These are phyloP conservation scores for Xylaria acuta DNA, from an alignment of 495 filamentous ascomycete genomes.

Conservation along the genomic window DNA sequence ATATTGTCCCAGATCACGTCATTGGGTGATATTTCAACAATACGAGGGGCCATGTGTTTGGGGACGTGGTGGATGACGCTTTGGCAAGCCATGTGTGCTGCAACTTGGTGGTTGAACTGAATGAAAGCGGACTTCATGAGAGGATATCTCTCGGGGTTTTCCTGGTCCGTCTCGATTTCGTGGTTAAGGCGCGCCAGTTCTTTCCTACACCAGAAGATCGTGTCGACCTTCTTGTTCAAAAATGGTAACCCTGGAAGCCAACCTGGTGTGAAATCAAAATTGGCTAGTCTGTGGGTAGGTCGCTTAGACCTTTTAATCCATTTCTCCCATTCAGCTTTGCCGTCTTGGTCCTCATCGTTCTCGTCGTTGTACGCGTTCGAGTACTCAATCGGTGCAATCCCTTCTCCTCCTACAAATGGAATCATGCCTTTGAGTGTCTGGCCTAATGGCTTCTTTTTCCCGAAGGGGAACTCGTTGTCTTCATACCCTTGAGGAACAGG, in stretches of 20 bases:
- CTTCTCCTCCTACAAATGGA: slow-evolving; percentile 47
- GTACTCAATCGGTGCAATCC: slow-evolving; percentile 63
- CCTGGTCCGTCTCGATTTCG: slow-evolving; percentile 92
- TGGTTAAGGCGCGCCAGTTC: slow-evolving; percentile 88
- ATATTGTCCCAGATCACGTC: slow-evolving; percentile 99
- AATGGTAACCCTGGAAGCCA: slow-evolving; percentile 84
- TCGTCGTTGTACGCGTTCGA: slow-evolving; percentile 72
- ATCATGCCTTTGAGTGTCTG: slow-evolving; percentile 50
- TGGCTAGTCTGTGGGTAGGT: slow-evolving; percentile 82
- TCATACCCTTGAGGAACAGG: slow-evolving; percentile 58
- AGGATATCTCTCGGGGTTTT: slow-evolving; percentile 84
- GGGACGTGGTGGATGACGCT: slow-evolving; percentile 89
- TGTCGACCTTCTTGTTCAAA: slow-evolving; percentile 90
- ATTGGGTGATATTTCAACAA: slow-evolving; percentile 89
- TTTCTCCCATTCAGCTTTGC: slow-evolving; percentile 81
- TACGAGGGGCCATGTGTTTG: slow-evolving; percentile 91
- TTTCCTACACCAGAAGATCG: slow-evolving; percentile 87
- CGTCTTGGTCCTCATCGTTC: slow-evolving; percentile 65
- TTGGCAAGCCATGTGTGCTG: slow-evolving; percentile 98
- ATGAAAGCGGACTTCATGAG: slow-evolving; percentile 98
- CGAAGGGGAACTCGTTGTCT: slow-evolving; percentile 47
- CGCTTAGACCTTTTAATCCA: slow-evolving; percentile 83
- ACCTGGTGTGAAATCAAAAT: slow-evolving; percentile 69
- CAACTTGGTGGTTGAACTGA: slow-evolving; percentile 97
- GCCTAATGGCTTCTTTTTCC: slow-evolving; percentile 52